Evolutionary conservation across 805 yeast species (phyloP).

Genomic region (Pichia heedii): DNA sequence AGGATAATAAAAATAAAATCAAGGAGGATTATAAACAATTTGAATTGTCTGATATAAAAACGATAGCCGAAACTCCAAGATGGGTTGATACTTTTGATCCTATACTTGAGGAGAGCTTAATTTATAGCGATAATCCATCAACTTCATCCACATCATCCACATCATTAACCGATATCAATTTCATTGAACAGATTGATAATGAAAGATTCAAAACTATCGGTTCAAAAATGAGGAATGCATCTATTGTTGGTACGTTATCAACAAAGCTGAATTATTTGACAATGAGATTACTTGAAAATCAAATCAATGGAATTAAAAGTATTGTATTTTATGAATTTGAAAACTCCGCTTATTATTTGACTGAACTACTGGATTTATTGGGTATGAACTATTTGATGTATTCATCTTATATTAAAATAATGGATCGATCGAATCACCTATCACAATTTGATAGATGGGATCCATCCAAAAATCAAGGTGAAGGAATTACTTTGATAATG

Average conservation of each 20-base stretch:
- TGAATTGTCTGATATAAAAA: constrained; percentile 13
- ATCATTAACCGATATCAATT: not conserved
- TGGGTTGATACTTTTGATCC: constrained; percentile 24
- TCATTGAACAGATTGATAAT: not conserved
- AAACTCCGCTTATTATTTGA: constrained; percentile 58
- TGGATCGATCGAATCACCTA: constrained; percentile 44
- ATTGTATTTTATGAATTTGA: constrained; percentile 64
- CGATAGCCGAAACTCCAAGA: constrained; percentile 19
- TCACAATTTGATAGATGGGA: constrained; percentile 38
- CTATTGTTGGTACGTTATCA: constrained; percentile 53
- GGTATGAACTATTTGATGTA: constrained; percentile 57
- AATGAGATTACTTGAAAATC: constrained; percentile 45
- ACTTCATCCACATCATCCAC: not conserved
- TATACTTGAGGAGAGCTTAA: constrained; percentile 14
- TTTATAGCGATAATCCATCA: not conserved
- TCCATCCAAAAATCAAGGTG: constrained; percentile 28
- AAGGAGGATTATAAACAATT: constrained; percentile 11
- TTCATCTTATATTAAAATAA: constrained; percentile 47
- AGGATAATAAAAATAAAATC: constrained; percentile 1
- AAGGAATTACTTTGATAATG: constrained; percentile 53
- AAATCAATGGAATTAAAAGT: constrained; percentile 38
- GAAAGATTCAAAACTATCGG: constrained; percentile 11
- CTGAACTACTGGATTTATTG: constrained; percentile 53
- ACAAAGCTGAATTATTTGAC: constrained; percentile 54
- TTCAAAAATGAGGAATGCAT: constrained; percentile 26